Evolutionary conservation across 169 alveolate genomes (phyloP), one percentile per base, ranked within the genome.

Genomic region (Plasmodium malariae): DNA sequence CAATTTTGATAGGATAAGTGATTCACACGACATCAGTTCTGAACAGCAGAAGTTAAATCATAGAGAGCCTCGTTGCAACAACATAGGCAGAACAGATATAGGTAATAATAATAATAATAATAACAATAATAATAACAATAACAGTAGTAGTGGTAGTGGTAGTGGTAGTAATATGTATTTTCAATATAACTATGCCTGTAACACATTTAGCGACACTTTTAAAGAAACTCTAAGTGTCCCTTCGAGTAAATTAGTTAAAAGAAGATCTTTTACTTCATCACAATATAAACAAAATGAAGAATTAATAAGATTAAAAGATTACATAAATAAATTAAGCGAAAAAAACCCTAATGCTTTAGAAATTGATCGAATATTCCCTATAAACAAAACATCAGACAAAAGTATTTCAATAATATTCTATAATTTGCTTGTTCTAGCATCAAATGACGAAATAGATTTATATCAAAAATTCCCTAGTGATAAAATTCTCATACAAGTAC

Each of bases 161-260:
- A 28, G 19, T 36, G 62, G 45, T n/a, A 43, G 28, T 24, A 69
- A 45, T 6, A 9, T 21, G 21, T 24, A 19, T 21, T 69, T 45
- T 11, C 86, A 71, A 71, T 5, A 40, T 40, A 34, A 49, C 32
- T 14, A 45, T 24, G 7, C 26, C 32, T 49, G 32, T 49, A 48
- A 37, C 19, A 67, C 71, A 9, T 83, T 83, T n/a, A 83, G 83
- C 49, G 91, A 83, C 11, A 83, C 60, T 37, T 83, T 68, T 5
- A 83, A 51, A 51, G 83, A 83, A n/a, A 36, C 91, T 3, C 37
- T 83, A 17, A 83, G 91, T 65, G 91, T 83, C 21, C 91, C 91
- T 49, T 83, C 91, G 4, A 83, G 91, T 60, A 83, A 67, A 17
- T 43, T 83, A 54, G 83, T 67, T 68, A 67, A 55, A 32, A 65